phyloP scores from a whole-genome alignment of 306 rosid species.

The Inga oerstediana region DNA sequence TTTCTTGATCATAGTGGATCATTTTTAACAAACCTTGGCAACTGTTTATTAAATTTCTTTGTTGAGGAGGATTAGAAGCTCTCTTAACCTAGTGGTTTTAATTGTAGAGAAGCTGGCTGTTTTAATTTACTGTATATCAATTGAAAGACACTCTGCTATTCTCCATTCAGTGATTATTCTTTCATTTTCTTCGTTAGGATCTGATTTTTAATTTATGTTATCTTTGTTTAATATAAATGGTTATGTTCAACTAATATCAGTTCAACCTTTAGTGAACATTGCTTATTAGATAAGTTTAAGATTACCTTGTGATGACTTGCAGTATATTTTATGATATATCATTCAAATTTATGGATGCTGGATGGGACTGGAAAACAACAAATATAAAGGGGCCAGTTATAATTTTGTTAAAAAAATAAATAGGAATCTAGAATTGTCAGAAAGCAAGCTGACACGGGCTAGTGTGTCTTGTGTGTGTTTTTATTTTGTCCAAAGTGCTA shows the following conservation, averaged over 20 bases:
- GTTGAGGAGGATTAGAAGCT: background rate
- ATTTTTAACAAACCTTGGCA: background rate
- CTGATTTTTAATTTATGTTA: background rate
- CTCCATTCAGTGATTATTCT: background rate
- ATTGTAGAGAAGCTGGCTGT: background rate
- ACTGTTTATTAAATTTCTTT: background rate
- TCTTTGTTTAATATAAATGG: background rate
- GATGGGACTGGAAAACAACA: background rate
- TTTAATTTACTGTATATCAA: background rate
- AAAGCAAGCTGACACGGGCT: background rate
- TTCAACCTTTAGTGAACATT: slow-evolving; percentile 4
- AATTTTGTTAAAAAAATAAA: background rate
- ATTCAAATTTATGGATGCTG: background rate
- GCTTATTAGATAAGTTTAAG: slow-evolving; percentile 7
- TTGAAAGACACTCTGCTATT: background rate
- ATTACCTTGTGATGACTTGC: too few relatives aligned
- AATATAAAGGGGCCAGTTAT: background rate
- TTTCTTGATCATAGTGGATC: background rate
- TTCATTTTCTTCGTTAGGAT: background rate
- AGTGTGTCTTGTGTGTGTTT: too few relatives aligned
- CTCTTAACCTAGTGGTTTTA: background rate
- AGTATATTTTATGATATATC: too few relatives aligned
- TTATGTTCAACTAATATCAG: background rate
- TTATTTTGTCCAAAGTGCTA: too few relatives aligned
- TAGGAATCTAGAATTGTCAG: background rate